Evolutionary conservation across 176 grass and related monocot species (phyloP), one percentile per base, ranked within the genome.

Genomic region (Carex parvula): DNA sequence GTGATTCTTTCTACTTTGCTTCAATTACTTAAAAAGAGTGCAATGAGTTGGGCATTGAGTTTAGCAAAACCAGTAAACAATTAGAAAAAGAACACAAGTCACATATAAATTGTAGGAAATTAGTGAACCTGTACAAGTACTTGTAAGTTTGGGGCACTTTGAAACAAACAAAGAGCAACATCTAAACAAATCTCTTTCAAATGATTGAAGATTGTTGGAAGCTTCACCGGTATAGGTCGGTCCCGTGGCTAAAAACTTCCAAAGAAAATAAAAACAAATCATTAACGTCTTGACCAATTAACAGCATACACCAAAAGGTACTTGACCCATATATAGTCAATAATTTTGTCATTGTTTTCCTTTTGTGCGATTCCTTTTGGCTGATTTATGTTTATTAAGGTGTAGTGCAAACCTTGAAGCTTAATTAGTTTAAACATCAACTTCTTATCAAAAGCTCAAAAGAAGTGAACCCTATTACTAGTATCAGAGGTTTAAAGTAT

Each of bases 181-280:
- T 72, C 84, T 14, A 64, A 17, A 42, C 7, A 7, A 72, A 89
- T 84, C 73, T 69, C 48, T 1, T 5, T 84, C 37, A 91, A 76
- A 37, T 26, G 24, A 80, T 84, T 60, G 37, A 91, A 89, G 44
- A 58, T 64, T 74, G 26, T 73, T 20, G 64, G 75, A 20, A 16
- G 64, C 39, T 73, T 71, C 48, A 1, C 7, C 20, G n/a, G 44
- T 48, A 48, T 48, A 48, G 44, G 8, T n/a, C n/a, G n/a, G n/a
- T 48, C 44, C 44, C 8, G 8, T 48, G 44, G 44, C 44, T 48
- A 48, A 48, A 48, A 9, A 48, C 8, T 48, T 48, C 8, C 44
- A 48, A 48, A 10, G 8, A 48, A 48, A 48, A 48, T 48, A 48
- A 48, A 44, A 48, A 10, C 5, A 62, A 21, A 62, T 22, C n/a